Percentiles rank a stretch among this genome's conserved stretches.
Evolutionary conservation across 2,329 filamentous ascomycete species (phyloP).

Genomic region (Rutstroemia sp.): DNA sequence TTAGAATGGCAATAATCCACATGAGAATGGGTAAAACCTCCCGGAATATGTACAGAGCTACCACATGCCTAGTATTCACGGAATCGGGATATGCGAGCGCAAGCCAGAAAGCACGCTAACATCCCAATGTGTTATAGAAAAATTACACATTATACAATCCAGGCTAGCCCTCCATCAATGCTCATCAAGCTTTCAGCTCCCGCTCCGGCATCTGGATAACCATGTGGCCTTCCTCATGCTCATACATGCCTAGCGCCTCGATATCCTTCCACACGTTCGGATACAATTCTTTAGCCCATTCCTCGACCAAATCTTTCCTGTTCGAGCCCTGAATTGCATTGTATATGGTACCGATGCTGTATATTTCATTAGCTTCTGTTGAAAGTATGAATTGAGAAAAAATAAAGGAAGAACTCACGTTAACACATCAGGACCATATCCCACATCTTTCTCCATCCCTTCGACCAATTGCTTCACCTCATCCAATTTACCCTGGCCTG

Average conservation of each 20-base stretch:
- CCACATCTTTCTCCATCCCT: slow-evolving; percentile 58
- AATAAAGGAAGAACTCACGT: slow-evolving; percentile 50
- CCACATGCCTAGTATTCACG: too few species aligned
- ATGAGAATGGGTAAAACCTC: too few species aligned
- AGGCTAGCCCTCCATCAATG: too few species aligned
- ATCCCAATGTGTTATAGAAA: too few species aligned
- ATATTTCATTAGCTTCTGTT: slow-evolving; percentile 2
- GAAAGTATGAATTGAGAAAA: not conserved
- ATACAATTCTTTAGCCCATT: slow-evolving; percentile 65
- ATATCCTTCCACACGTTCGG: slow-evolving; percentile 63
- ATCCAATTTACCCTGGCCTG: slow-evolving; percentile 62
- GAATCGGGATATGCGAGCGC: too few species aligned
- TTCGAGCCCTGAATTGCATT: slow-evolving; percentile 62
- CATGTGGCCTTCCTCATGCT: slow-evolving; percentile 22
- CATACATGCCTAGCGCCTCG: slow-evolving; percentile 22
- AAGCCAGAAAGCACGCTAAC: too few species aligned
- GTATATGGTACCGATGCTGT: slow-evolving; percentile 66
- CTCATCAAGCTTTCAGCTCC: slow-evolving; percentile 19
- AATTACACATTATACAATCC: too few species aligned
- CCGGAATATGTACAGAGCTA: too few species aligned
- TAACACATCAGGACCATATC: slow-evolving; percentile 57
- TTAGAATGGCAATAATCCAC: too few species aligned
- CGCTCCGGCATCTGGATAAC: slow-evolving; percentile 24
- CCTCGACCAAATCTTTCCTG: slow-evolving; percentile 62
- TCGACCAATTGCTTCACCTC: slow-evolving; percentile 60